Evolutionary conservation across 495 filamentous ascomycete genomes (phyloP).

Genomic region (Penicillium canescens): DNA sequence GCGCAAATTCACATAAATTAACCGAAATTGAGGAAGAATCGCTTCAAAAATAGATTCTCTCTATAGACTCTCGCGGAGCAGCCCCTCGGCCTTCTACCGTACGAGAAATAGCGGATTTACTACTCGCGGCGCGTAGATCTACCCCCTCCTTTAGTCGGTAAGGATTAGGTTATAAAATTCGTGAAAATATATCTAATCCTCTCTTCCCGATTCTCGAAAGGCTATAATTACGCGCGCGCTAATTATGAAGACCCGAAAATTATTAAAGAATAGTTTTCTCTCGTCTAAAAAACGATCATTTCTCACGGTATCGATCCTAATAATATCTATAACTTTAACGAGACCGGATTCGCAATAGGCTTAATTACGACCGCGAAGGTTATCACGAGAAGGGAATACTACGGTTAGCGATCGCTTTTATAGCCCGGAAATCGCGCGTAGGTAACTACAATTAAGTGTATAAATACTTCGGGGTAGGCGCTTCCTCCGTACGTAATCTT

Average conservation of each 20-base stretch:
- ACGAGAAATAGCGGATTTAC: conserved; percentile 39
- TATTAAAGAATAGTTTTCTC: background rate
- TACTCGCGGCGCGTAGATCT: conserved; percentile 20
- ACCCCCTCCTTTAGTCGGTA: background rate
- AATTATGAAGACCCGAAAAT: background rate
- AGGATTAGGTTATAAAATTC: background rate
- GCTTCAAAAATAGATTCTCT: no score
- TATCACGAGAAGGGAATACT: conserved; percentile 1
- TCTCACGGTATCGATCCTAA: background rate
- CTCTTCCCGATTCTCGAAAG: background rate
- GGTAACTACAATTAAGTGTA: background rate
- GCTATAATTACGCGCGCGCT: background rate
- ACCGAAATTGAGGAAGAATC: no score
- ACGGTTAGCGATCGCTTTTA: conserved; percentile 1
- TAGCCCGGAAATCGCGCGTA: background rate
- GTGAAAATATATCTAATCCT: background rate
- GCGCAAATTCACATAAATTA: no score
- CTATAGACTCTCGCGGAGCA: conserved; percentile 10
- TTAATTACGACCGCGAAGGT: conserved; percentile 1
- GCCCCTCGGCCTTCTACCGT: conserved; percentile 8
- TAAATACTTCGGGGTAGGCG: background rate
- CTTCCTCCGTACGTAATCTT: conserved; percentile 6
- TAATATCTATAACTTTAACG: conserved; percentile 7
- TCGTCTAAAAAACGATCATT: background rate
- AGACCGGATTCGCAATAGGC: conserved; percentile 6